Evolutionary conservation across 1,284 basidiomycete species (phyloP), one percentile per base, ranked within the genome.

Genomic region (Veloporphyrellus conicus): DNA sequence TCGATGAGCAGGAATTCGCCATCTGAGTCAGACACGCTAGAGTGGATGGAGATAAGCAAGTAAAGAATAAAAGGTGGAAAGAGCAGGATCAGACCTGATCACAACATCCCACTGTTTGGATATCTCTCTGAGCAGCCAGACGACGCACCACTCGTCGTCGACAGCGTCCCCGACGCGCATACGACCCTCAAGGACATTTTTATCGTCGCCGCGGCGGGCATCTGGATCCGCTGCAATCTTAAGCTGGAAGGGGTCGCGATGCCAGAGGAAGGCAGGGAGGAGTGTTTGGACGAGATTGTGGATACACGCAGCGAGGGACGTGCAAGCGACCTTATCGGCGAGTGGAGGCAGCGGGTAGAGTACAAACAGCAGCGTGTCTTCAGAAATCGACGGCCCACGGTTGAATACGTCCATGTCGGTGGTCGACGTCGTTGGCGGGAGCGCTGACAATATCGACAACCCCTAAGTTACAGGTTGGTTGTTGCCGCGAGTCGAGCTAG

Each of bases 1-100:
- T 99, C 95, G 54, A 99, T 98, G 50, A 99, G 77, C 34, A 99
- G 69, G 62, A 99, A 97, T 60, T 99, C 91, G 25, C 96, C 96
- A 66, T 99, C 95, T 4, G 88, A 85, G 69, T 98, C 95, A 52
- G 80, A 82, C 2, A 87, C 77, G 55, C 91, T 90, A 11, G 12
- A 2, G 14, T 19, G 28, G 34, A 34, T 15, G 33, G 12, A 27
- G 15, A 37, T 25, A 25, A 25, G 8, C 23, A 25, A 25, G 23
- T 4, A 19, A 27, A 34, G 41, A 45, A 34, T 25, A 42, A 36
- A 16, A 41, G n/a, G 22, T 40, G 33, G 41, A 56, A 40, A 3
- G 44, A 40, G 25, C 40, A 40, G 22, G 45, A 53, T 47, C 46
- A 35, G 56, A 88, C 87, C 85, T 84, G 46, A 93, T 76, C 10